Base-by-base conservation (phyloP, 2,329 filamentous ascomycete genomes). In the Cryphonectria naterciae region DNA sequence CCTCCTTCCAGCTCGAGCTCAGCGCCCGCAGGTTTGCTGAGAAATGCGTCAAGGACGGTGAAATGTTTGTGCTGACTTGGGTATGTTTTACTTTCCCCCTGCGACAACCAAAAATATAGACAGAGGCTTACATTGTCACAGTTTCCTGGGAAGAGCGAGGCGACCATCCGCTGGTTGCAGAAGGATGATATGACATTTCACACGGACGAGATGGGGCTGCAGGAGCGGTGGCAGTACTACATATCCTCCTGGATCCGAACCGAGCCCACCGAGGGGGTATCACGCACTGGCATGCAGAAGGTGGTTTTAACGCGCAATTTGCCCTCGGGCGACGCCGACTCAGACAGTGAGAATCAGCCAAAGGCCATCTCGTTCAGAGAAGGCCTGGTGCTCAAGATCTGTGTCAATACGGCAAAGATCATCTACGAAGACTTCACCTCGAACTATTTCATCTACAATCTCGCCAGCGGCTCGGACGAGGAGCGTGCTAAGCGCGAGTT, bases 191-290 rank as follows among this genome's bases (percentile, higher is more conserved):
- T 89, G 56, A 92, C 97, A 0, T 94, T 97, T 79, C 94, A 96
- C 76, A 91, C 92, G 77, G 93, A 97, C 75, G 94, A 97, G 75
- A 91, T 97, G 84, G 92, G 96, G 77, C 88, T 91, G 66, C 91
- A 91, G 70, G 91, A 94, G 73, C 87, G 90, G 54, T 99, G 96
- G 96, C 93, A 95, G 76, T 97, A 97, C 83, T 99, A 99, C 79
- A 93, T 97, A 70, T 95, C 95, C 25, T 94, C 95, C 0, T 98
- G 93, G 80, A 93, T 94, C 75, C 93, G 94, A 74, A 88, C 95
- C 35, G 94, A 97, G 77, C 93, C 93, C 1, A 99, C 96, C 0
- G 93, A 96, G 80, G 93, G 93, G 19, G 87, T 96, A 2, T 83
- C 87, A 8, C 85, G 90, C 65, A 86, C 86, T 7, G 88, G 87